Percentiles rank a stretch among this genome's conserved stretches.
Conservation (phyloP, 2,329 filamentous ascomycete genomes). For the Aspergillus sclerotialis region DNA sequence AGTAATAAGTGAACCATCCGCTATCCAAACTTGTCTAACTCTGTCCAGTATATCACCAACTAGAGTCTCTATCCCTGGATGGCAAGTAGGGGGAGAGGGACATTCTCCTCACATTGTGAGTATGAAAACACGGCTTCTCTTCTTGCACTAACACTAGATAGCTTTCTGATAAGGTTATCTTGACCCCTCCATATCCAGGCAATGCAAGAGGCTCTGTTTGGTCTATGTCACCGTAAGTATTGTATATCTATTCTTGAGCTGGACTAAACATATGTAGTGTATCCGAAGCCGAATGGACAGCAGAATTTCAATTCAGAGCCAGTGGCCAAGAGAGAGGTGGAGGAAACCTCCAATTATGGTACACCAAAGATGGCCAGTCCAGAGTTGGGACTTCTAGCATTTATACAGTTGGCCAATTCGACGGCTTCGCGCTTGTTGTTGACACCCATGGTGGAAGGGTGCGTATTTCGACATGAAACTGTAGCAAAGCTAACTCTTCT, state of each 20-base stretch:
- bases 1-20: slow-evolving; percentile 36
- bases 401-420: slow-evolving; percentile 77
- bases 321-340: slow-evolving; percentile 77
- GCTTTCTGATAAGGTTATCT: slow-evolving; percentile 83
- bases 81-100: slow-evolving; percentile 48
- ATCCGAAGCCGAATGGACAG: slow-evolving; percentile 64
- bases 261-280: slow-evolving; percentile 22
- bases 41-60: slow-evolving; percentile 53
- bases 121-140: not conserved
- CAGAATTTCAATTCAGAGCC: slow-evolving; percentile 80
- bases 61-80: slow-evolving; percentile 48
- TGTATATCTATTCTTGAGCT: not conserved
- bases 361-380: slow-evolving; percentile 61
- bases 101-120: slow-evolving; percentile 48
- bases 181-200: slow-evolving; percentile 82
- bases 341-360: slow-evolving; percentile 93
- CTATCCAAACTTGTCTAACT: slow-evolving; percentile 3
- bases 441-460: slow-evolving; percentile 71
- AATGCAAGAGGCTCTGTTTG: slow-evolving; percentile 79
- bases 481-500: slow-evolving; percentile 4
- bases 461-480: slow-evolving; percentile 10
- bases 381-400: slow-evolving; percentile 66
- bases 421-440: slow-evolving; percentile 81
- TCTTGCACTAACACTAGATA: slow-evolving; percentile 15
- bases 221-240: slow-evolving; percentile 53